A percentile compares a stretch with the other conserved stretches of the same genome.
These are phyloP conservation scores for Cryptomeria japonica DNA, from an alignment of 75 land plant genomes.

Conservation along the genomic window DNA sequence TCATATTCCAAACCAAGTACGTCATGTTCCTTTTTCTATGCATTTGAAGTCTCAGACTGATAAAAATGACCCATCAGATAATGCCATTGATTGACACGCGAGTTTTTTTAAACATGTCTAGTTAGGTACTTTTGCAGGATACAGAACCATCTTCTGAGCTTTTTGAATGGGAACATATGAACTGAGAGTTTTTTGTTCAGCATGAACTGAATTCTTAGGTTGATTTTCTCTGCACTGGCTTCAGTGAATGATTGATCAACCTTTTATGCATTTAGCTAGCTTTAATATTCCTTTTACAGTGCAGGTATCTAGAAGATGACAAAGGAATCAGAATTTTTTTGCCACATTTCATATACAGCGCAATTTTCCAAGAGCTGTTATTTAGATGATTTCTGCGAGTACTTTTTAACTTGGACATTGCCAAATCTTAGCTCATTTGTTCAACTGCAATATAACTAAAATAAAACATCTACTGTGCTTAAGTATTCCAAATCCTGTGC, in stretches of 20 bases:
- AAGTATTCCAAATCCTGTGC: no score
- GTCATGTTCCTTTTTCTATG: background rate
- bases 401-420: slow-evolving; percentile 32
- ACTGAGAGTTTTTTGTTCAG: slow-evolving; percentile 36
- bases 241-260: background rate
- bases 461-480: no score
- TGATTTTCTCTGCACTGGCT: background rate
- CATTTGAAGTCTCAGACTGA: background rate
- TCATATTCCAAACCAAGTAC: background rate
- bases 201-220: background rate
- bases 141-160: slow-evolving; percentile 58
- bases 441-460: no score
- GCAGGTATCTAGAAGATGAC: slow-evolving; percentile 24
- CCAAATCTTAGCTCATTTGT: no score
- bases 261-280: background rate
- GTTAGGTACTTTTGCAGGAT: slow-evolving; percentile 37
- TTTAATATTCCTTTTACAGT: background rate
- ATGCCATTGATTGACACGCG: no score
- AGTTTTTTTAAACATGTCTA: background rate
- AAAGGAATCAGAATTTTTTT: slow-evolving; percentile 70
- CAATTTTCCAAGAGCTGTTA: slow-evolving; percentile 56
- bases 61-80: background rate
- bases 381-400: slow-evolving; percentile 81
- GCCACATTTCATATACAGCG: slow-evolving; percentile 85
- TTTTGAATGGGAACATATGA: slow-evolving; percentile 60